Conservation (phyloP, 2,329 filamentous ascomycete genomes). For the Trichoderma koningiopsis region DNA sequence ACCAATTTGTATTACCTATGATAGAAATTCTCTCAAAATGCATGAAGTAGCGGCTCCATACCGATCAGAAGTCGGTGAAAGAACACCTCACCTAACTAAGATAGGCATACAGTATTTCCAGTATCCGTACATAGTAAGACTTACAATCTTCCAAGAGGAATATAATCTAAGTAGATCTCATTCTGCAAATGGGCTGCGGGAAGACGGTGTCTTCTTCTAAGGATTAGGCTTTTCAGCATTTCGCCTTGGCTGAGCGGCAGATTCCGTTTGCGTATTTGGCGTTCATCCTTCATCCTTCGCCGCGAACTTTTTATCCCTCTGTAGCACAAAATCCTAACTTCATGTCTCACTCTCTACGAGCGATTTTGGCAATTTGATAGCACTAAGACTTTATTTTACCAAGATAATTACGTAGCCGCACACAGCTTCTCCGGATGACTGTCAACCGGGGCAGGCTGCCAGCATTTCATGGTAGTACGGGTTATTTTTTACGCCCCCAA, state of each 20-base stretch:
- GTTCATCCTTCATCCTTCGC: not conserved
- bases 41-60: not conserved
- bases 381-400: not conserved
- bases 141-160: not conserved
- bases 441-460: not conserved
- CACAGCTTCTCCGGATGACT: not conserved
- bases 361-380: not conserved
- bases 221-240: slow-evolving; percentile 5
- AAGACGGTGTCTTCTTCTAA: not conserved
- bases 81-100: not conserved
- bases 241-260: not conserved
- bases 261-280: not conserved
- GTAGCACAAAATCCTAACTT: not conserved
- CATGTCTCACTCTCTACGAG: not conserved
- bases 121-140: not conserved
- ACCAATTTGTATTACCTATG: not conserved
- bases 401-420: not conserved
- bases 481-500: not conserved
- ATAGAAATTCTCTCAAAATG: not conserved
- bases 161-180: not conserved
- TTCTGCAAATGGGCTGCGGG: not conserved
- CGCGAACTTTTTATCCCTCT: not conserved
- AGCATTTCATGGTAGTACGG: not conserved
- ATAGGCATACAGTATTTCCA: not conserved
- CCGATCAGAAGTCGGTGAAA: not conserved